phyloP scores from a whole-genome alignment of 2,329 filamentous ascomycete species.

The Alternaria postmessia region DNA sequence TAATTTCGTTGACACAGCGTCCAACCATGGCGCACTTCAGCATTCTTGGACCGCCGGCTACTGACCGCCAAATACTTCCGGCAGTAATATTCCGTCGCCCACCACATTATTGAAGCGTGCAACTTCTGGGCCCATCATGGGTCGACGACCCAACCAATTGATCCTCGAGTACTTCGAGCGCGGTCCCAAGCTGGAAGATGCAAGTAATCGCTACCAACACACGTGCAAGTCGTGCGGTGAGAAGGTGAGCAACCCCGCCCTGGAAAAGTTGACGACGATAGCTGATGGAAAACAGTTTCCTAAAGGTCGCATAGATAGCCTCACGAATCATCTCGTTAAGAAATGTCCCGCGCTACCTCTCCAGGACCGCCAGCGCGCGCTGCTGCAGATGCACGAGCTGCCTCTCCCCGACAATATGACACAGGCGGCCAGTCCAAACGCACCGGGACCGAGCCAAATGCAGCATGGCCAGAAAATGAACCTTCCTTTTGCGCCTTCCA shows the following conservation, averaged over 20 bases:
- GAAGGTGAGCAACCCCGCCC: slow-evolving; percentile 56
- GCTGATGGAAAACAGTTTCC: slow-evolving; percentile 66
- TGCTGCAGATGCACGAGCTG: slow-evolving; percentile 75
- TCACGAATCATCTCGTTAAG: slow-evolving; percentile 83
- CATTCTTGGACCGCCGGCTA: slow-evolving; percentile 9
- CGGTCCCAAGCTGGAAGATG: slow-evolving; percentile 84
- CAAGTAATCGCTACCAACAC: slow-evolving; percentile 90
- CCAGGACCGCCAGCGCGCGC: slow-evolving; percentile 77
- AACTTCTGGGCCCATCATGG: slow-evolving; percentile 63
- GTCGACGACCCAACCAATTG: slow-evolving; percentile 81
- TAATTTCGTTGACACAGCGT: background rate
- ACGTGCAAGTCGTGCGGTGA: slow-evolving; percentile 89
- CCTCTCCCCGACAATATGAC: slow-evolving; percentile 54
- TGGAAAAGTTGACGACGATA: slow-evolving; percentile 18
- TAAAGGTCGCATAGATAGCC: slow-evolving; percentile 84
- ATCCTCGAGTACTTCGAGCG: slow-evolving; percentile 90
- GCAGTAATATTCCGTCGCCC: slow-evolving; percentile 18
- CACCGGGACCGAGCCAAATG: slow-evolving; percentile 25
- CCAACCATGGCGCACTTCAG: slow-evolving; percentile 8
- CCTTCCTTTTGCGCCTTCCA: slow-evolving; percentile 56
- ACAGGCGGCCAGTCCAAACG: slow-evolving; percentile 27
- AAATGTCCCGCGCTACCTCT: slow-evolving; percentile 83
- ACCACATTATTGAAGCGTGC: slow-evolving; percentile 11
- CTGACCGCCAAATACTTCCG: slow-evolving; percentile 19
- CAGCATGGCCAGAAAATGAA: slow-evolving; percentile 45